These are phyloP conservation scores for Stemphylium lycopersici DNA, from an alignment of 2,329 filamentous ascomycete species.

Conservation along the genomic window DNA sequence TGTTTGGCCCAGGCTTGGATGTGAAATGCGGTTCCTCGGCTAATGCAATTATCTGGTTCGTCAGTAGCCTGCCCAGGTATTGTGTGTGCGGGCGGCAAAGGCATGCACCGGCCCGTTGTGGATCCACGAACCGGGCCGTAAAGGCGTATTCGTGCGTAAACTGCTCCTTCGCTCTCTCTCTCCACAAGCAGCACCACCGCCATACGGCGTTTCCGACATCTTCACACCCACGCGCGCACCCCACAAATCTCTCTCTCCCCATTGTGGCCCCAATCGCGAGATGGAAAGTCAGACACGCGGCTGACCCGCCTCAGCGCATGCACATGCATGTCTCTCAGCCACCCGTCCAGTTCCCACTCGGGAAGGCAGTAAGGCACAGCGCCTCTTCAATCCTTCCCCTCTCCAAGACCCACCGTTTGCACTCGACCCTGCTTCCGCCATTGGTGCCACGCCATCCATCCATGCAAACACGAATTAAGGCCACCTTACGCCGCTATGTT, in stretches of 20 bases:
- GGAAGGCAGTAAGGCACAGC: background rate
- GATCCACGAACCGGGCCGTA: background rate
- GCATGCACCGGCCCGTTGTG: background rate
- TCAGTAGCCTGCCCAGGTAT: background rate
- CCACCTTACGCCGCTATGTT: constrained; percentile 6
- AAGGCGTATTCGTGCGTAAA: constrained; percentile 1
- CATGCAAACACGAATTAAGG: background rate
- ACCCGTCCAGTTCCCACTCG: constrained; percentile 1
- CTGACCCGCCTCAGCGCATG: constrained; percentile 5
- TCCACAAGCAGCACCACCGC: background rate
- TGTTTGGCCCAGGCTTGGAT: background rate
- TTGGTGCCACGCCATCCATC: background rate
- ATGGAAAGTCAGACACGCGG: background rate
- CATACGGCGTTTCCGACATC: background rate
- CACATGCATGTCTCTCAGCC: constrained; percentile 7
- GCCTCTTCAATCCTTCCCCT: background rate
- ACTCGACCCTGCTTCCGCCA: background rate
- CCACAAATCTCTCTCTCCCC: background rate
- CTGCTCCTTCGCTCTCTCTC: background rate
- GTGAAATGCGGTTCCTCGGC: background rate
- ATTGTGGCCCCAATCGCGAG: background rate
- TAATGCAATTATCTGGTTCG: background rate
- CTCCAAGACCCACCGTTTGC: background rate
- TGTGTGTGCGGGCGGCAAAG: background rate
- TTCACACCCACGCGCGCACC: background rate